These are phyloP conservation scores for Paecilomyces sp. DNA, from an alignment of 2,329 filamentous ascomycete species.

Conservation along the genomic window DNA sequence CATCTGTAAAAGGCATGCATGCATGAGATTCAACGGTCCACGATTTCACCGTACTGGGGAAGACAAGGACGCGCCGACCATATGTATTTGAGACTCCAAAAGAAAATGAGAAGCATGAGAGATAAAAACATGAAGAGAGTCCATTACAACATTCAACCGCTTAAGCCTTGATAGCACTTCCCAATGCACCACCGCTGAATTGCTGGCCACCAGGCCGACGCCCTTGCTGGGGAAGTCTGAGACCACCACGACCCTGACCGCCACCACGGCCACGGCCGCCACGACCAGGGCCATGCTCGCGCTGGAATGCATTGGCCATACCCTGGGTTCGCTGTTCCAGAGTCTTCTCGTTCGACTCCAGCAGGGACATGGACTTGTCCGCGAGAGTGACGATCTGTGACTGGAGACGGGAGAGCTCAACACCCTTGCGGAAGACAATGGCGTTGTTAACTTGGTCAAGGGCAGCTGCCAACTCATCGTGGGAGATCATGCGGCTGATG, in stretches of 20 bases:
- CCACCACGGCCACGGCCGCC: constrained; percentile 47
- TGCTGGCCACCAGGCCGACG: constrained; percentile 43
- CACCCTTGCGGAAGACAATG: constrained; percentile 98
- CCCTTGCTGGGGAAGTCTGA: constrained; percentile 27
- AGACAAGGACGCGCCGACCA: not conserved
- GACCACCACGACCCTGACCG: constrained; percentile 30
- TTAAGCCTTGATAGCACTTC: constrained; percentile 45
- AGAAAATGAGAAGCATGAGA: constrained; percentile 6
- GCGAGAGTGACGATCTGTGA: constrained; percentile 88
- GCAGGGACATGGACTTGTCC: constrained; percentile 92
- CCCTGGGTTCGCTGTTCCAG: constrained; percentile 96
- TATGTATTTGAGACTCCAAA: constrained; percentile 18
- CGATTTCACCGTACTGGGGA: not conserved
- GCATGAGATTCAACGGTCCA: constrained; percentile 3
- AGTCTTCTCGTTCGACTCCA: constrained; percentile 95
- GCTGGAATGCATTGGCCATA: constrained; percentile 89
- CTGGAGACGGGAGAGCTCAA: constrained; percentile 93
- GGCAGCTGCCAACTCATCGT: constrained; percentile 93
- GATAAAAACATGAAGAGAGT: not conserved
- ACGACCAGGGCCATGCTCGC: constrained; percentile 72
- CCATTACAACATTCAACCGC: constrained; percentile 8
- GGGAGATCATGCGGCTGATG: constrained; percentile 98
- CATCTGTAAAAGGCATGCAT: constrained; percentile 14
- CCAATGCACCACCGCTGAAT: constrained; percentile 44
- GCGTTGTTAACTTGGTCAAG: constrained; percentile 96